Evolutionary conservation across 2,329 filamentous ascomycete species (phyloP).

Genomic region (Dactylellina parvicollis): DNA sequence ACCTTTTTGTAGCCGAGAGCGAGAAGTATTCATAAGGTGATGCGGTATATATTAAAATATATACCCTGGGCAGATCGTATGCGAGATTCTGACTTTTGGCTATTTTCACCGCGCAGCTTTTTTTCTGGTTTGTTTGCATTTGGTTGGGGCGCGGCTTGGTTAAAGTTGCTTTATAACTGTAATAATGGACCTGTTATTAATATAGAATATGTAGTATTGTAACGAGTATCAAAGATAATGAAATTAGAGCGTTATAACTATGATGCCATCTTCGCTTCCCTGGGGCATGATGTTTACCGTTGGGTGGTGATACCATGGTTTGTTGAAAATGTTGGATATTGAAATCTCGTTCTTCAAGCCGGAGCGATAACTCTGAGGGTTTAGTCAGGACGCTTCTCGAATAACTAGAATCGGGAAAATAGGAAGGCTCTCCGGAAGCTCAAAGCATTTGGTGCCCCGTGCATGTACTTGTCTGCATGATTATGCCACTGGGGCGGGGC

Average conservation of each 20-base stretch:
- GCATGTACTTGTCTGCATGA: not conserved
- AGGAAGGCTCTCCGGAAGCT: slow-evolving; percentile 12
- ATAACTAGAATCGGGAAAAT: slow-evolving; percentile 7
- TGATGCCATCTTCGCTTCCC: not conserved
- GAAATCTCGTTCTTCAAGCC: not conserved
- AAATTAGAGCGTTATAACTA: not conserved
- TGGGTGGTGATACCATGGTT: not conserved
- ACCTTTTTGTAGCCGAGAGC: not conserved
- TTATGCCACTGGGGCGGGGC: not conserved
- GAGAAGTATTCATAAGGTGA: slow-evolving; percentile 1
- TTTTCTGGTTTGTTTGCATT: slow-evolving; percentile 1
- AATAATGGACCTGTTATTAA: not conserved
- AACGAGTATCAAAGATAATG: slow-evolving; percentile 1
- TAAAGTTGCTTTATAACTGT: not conserved
- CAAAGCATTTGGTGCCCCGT: slow-evolving; percentile 17
- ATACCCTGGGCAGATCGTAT: slow-evolving; percentile 36
- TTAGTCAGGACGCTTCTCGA: not conserved
- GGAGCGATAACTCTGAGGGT: not conserved
- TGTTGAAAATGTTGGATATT: slow-evolving; percentile 16
- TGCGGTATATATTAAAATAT: slow-evolving; percentile 47
- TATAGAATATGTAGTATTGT: slow-evolving; percentile 5
- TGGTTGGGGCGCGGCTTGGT: not conserved
- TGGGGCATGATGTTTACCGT: not conserved
- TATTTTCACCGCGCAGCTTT: slow-evolving; percentile 27
- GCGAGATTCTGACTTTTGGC: slow-evolving; percentile 47